Evolutionary conservation across 2,329 filamentous ascomycete genomes (phyloP), one percentile per base, ranked within the genome.

Genomic region (Fusarium sp.): DNA sequence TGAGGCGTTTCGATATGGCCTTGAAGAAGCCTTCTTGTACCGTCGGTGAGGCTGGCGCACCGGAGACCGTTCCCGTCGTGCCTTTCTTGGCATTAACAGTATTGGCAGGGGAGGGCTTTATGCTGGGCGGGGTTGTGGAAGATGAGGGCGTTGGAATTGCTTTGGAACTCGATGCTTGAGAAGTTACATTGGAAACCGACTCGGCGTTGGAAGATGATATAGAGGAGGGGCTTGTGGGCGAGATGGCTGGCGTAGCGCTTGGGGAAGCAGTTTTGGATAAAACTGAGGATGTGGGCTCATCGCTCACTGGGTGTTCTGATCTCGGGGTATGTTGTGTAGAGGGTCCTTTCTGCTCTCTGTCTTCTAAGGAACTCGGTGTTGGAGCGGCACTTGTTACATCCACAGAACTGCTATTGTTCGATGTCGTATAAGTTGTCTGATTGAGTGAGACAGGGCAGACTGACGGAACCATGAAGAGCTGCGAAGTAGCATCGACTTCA

Each of bases 21-120:
- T 98, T 98, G 86, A 98, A 99, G 80, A 99, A 98, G 3, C 93
- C 96, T 78, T 99, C 96, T 79, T 99, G 96, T 2, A 97, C 96
- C 0, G 94, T 94, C 4, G 95, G 94, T 1, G 89, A 88, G 28
- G 77, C 76, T 6, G 74, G 51, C 6, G 77, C 56, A 8, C 76
- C 72, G 11, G 71, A 71, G 9, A 65, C 53, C 2, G 78, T 76
- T n/a, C 73, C 75, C 25, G 69, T 76, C 19, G 63, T 75, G 48
- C 78, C 76, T 34, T 75, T 67, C 60, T 79, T 79, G 46, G 49
- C 58, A 16, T 60, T 73, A 16, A 65, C 49, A 13, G 62, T 61
- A 30, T 59, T 67, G 9, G 72, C 65, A 3, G 62, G 63, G 5
- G 63, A 63, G 28, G 64, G 41, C 42, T 74, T 74, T 21, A 34